phyloP scores from a whole-genome alignment of 345 rosid species.

The Lenwebbia sp. region DNA sequence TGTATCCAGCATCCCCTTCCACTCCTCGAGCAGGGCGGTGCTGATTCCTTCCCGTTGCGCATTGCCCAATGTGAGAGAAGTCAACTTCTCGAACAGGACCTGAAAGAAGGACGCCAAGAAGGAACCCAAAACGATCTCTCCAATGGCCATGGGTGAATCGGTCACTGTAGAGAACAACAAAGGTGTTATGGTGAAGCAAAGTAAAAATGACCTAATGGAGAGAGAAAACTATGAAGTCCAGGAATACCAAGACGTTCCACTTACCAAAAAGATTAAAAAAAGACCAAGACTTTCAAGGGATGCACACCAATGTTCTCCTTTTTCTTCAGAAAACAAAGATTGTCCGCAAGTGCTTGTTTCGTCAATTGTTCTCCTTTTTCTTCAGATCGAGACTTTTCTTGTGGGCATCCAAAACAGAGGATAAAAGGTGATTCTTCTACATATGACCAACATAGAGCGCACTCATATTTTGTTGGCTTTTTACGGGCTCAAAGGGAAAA shows the following conservation, averaged over 20 bases:
- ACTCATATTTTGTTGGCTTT: too few species aligned
- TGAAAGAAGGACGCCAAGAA: background rate
- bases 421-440: too few species aligned
- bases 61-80: background rate
- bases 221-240: background rate
- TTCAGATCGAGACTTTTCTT: too few species aligned
- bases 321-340: too few species aligned
- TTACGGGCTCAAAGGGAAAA: too few species aligned
- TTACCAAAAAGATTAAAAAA: background rate
- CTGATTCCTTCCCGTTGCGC: background rate
- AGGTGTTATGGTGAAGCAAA: background rate
- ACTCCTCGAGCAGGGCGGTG: background rate
- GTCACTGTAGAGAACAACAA: background rate
- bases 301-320: too few species aligned
- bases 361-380: too few species aligned
- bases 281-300: too few species aligned
- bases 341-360: too few species aligned
- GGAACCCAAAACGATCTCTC: background rate
- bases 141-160: background rate
- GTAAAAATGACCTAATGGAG: background rate
- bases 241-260: background rate
- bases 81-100: background rate
- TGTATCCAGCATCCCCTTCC: background rate
- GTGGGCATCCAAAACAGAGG: too few species aligned
- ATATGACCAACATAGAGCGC: accelerated